Base-by-base conservation (phyloP, 163 green algal species). In the Chloromonas sp. region DNA sequence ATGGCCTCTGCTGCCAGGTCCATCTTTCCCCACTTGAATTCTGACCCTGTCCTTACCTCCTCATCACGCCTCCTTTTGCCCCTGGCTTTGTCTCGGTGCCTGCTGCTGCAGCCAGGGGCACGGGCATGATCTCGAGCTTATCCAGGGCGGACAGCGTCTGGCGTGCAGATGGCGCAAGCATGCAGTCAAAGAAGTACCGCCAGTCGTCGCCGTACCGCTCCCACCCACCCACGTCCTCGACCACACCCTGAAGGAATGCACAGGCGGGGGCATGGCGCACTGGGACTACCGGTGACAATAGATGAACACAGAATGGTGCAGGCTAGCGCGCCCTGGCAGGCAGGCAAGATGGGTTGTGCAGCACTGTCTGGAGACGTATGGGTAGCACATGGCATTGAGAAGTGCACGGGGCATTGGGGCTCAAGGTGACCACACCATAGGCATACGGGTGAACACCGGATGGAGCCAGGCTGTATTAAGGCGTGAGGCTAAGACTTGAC, bases 151-250 rank as follows among this genome's bases (percentile, higher is more conserved):
- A 86, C 3, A 86, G 78, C 0, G 92, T 91, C 89, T 98, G 94
- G 11, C 83, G 81, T 1, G 95, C 94, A 13, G 95, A 92, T 3
- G 96, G 96, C 5, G 96, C 94, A 60, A 99, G 89, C 96, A 99
- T 98, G 92, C 95, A 98, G 82, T 99, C 96, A 83, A 95, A 99
- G 91, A 94, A 99, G 91, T 96, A 96, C 74, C 89, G 88, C 96
- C 96, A 99, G 90, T 98, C 93, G 0, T 89, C 88, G 5, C 88
- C 91, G 71, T 93, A 98, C 14, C 83, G 87, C 70, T 95, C 92
- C 93, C 93, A 98, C 62, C 96, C 94, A n/a, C 89, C 92, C 0
- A 90, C 81, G 82, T 94, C 71, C 5, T 3, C 11, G 2, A 79
- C 71, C 14, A 5, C 71, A 14, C 71, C 71, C 71, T 79, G 71